These are phyloP conservation scores for Spergularia bocconei DNA, from an alignment of 148 eudicot genomes.

Conservation along the genomic window DNA sequence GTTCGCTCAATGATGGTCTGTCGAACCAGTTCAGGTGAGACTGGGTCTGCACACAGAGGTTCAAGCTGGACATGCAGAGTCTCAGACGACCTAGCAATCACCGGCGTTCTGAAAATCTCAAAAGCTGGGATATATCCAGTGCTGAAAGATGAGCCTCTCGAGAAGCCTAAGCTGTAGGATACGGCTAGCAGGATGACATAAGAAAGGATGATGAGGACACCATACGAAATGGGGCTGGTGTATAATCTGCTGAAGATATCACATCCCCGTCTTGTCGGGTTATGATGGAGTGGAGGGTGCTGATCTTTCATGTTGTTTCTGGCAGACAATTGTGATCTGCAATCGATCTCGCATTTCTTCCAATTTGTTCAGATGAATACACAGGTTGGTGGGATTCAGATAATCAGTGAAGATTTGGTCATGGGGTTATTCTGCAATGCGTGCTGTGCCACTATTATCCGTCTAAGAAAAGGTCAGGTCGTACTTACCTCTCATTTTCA, in stretches of 20 bases:
- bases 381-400: too few species aligned
- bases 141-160: constrained; percentile 15
- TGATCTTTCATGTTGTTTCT: constrained; percentile 16
- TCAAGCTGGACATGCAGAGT: neutral
- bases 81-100: neutral
- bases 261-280: neutral
- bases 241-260: constrained; percentile 13
- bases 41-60: constrained; percentile 20
- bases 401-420: too few species aligned
- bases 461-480: too few species aligned
- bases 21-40: constrained; percentile 15
- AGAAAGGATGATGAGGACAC: constrained; percentile 11
- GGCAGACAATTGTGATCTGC: neutral
- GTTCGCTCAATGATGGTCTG: constrained; percentile 16
- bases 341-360: too few species aligned
- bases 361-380: too few species aligned
- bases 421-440: too few species aligned
- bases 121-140: constrained; percentile 6
- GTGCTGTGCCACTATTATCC: too few species aligned
- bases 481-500: too few species aligned
- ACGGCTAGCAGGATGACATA: constrained; percentile 14
- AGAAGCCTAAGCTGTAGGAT: constrained; percentile 22
- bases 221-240: constrained; percentile 2
- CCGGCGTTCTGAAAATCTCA: neutral
- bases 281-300: neutral